Conservation (phyloP, 768 basidiomycete species). For the Peribolospora baueri region DNA sequence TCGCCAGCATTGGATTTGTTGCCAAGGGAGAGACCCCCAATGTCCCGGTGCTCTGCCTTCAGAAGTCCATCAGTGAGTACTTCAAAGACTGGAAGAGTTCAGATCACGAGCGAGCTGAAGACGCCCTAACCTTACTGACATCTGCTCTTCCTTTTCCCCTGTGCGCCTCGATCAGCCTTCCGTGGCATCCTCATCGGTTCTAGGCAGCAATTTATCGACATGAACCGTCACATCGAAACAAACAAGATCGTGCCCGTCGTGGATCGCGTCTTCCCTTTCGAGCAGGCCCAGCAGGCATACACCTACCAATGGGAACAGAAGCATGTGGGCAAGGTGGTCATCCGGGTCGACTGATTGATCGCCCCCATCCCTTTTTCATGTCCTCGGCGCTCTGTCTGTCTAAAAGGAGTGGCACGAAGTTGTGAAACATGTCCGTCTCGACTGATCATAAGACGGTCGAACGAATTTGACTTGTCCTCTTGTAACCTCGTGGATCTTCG, state of each 20-base stretch:
- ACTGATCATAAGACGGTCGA: too few relatives aligned
- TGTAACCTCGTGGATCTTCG: too few relatives aligned
- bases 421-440: too few relatives aligned
- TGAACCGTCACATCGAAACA: constrained; percentile 12
- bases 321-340: constrained; percentile 39
- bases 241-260: constrained; percentile 18
- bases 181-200: constrained; percentile 36
- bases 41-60: not conserved
- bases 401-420: too few relatives aligned
- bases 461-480: too few relatives aligned
- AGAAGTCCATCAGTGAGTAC: not conserved
- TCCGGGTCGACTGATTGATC: constrained; percentile 20
- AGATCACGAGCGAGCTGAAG: constrained; percentile 7
- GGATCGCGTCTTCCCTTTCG: constrained; percentile 36
- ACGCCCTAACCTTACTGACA: constrained; percentile 9
- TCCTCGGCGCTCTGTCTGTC: too few relatives aligned
- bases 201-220: constrained; percentile 35
- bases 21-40: constrained; percentile 9
- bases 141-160: not conserved
- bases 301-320: constrained; percentile 30
- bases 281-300: constrained; percentile 31
- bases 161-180: constrained; percentile 24
- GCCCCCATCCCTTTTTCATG: too few relatives aligned
- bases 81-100: constrained; percentile 12
- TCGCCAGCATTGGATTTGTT: constrained; percentile 33